Base-by-base conservation (phyloP, 441 rosid species). In the Euphorbia corollata region DNA sequence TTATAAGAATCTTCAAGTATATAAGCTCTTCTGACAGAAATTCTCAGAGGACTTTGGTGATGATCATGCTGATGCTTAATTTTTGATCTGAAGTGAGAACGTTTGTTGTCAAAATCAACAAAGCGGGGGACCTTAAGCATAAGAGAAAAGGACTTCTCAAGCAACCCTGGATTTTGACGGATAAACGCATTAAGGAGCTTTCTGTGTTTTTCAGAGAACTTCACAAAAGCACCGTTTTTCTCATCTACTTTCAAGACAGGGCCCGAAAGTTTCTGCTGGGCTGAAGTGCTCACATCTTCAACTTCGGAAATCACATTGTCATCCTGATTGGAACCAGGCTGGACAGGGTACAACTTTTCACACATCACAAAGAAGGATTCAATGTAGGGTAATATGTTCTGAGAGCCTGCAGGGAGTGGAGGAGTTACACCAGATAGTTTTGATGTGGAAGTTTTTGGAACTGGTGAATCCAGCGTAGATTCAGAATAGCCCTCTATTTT, bases 1-100 rank as follows among this genome's bases (percentile, higher is more conserved):
- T 90, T 93, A 72, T 93, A 93, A 54, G 98, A 93, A 80, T 93
- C 98, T 77, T 93, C 98, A 50, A 93, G 91, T 71, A 90, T 87
- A 77, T 93, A 93, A 54, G 97, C 96, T 84, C 97, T 85, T 78
- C 98, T 86, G 59, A 93, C 96, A 16, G 96, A 88, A 65, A 93
- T 93, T 77, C 98, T 83, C 71, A 93, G 78, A 68, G 96, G 88
- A 78, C 97, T 83, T 68, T 86, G 96, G 77, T 87, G 97, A 72
- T 90, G 94, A 74, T 93, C 96, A 54, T 87, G 97, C 71, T 87
- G 96, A 77, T 87, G 96, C 80, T 88, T 93, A 72, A 90, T 88
- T 84, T 88, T 93, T 63, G 98, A 90, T 78, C 91, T 85, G 79
- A 93, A 90, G 81, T 90, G 89, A 38, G 97, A 82, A 13, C 96